phyloP scores from a whole-genome alignment of 163 green algal genomes.

The Coccomyxa subellipsoidea region DNA sequence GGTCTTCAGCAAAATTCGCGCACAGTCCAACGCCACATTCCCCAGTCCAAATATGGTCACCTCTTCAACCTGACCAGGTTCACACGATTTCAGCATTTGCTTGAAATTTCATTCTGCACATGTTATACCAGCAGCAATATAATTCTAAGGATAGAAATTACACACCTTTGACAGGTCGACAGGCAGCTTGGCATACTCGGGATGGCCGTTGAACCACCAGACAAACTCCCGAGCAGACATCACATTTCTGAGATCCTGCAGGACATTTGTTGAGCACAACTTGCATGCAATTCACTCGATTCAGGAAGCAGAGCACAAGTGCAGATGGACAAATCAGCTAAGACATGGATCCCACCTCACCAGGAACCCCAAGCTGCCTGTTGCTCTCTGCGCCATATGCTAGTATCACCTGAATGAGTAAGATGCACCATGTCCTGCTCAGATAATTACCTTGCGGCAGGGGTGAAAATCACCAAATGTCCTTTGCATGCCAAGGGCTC shows the following conservation, averaged over 20 bases:
- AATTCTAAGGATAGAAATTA: background rate
- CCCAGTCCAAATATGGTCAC: constrained; percentile 73
- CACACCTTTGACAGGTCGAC: constrained; percentile 52
- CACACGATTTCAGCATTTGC: background rate
- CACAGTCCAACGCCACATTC: constrained; percentile 95
- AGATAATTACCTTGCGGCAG: too few species aligned
- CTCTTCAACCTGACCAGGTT: constrained; percentile 31
- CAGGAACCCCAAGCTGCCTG: constrained; percentile 68
- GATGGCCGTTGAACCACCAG: constrained; percentile 98
- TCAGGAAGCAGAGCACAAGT: background rate
- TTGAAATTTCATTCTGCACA: background rate
- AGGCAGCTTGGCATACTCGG: constrained; percentile 55
- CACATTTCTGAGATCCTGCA: constrained; percentile 55
- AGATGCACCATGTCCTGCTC: too few species aligned
- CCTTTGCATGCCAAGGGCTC: too few species aligned
- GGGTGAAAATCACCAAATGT: too few species aligned
- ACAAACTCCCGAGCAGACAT: constrained; percentile 91
- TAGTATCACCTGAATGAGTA: constrained; percentile 82
- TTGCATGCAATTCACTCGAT: background rate
- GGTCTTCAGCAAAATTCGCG: constrained; percentile 78
- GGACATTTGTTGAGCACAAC: background rate
- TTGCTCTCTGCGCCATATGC: constrained; percentile 88
- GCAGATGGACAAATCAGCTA: background rate
- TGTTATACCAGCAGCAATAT: background rate
- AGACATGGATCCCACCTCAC: constrained; percentile 51